Evolutionary conservation across 805 yeast genomes (phyloP).

Genomic region (Kodamaea kaohsiungensis): DNA sequence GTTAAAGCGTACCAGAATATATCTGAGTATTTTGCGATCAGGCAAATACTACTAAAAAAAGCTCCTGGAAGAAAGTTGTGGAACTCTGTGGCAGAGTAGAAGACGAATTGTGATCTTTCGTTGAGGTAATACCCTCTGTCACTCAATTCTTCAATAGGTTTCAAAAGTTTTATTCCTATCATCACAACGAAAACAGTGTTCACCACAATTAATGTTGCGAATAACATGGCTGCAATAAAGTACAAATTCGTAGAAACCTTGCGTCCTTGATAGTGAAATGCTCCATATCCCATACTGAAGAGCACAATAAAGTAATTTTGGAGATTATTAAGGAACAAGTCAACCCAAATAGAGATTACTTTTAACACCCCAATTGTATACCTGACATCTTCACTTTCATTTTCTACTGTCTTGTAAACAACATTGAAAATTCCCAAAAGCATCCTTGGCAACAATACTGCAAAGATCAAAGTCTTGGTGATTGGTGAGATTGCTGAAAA

Average conservation of each 20-base stretch:
- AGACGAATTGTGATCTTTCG: neutral
- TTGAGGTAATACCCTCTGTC: neutral
- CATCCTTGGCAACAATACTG: neutral
- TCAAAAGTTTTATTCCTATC: neutral
- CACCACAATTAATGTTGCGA: neutral
- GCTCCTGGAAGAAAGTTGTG: neutral
- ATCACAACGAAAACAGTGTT: neutral
- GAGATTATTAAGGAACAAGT: neutral
- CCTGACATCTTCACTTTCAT: neutral
- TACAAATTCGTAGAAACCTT: neutral
- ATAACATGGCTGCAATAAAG: neutral
- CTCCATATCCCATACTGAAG: neutral
- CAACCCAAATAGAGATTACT: neutral
- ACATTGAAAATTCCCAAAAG: neutral
- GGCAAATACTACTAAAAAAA: too few relatives aligned
- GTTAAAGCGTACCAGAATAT: neutral
- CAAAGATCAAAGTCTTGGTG: neutral
- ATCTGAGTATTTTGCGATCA: too few relatives aligned
- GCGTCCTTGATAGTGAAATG: neutral
- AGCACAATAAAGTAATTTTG: neutral
- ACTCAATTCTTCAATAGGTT: neutral
- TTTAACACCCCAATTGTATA: too few relatives aligned
- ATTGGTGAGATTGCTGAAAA: neutral
- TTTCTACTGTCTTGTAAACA: neutral
- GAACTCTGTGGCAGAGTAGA: neutral